Evolutionary conservation across 139 green algal genomes (phyloP), one percentile per base, ranked within the genome.

Genomic region (Asterochloris erici): DNA sequence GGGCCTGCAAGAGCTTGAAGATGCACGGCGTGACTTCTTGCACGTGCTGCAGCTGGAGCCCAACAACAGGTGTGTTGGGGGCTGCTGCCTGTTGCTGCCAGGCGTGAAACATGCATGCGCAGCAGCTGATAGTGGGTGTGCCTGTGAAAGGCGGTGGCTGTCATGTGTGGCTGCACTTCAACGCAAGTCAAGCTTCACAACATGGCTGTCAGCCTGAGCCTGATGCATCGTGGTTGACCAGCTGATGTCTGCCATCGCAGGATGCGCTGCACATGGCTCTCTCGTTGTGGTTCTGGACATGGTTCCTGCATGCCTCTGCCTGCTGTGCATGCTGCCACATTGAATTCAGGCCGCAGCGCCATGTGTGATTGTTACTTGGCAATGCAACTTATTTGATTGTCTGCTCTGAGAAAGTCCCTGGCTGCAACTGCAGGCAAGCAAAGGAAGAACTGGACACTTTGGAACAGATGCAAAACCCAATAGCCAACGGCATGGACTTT

Each of bases 31-130:
- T 0, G 89, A 92, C 86, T 92, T 90, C 83, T 62, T 78, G 66
- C 85, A 91, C 16, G 89, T 85, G 68, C 74, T 92, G 38, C 64
- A 66, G 6, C 76, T 92, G 77, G 89, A 92, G 83, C 89, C 89
- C 27, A 73, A 85, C 14, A 92, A 92, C 81, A 85, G 83, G 83
- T 86, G 61, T 68, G 10, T 19, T 61, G 26, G 23, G n/a, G 63
- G 23, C 15, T 9, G n/a, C 74, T 23, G 17, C 38, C 17, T 16
- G 14, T 15, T 16, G n/a, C 23, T n/a, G 62, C 24, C 54, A n/a
- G 19, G 11, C 13, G 13, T 28, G 19, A 0, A 12, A 61, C 12
- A 14, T 73, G 54, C 70, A 38, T 23, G 23, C 0, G 21, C 14
- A 16, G 13, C 28, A 12, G 19, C 60, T 61, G 11, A 66, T 21